Percentiles rank a stretch among this genome's conserved stretches.
phyloP scores from a whole-genome alignment of 1,139 yeast species.

The Candida albicans region DNA sequence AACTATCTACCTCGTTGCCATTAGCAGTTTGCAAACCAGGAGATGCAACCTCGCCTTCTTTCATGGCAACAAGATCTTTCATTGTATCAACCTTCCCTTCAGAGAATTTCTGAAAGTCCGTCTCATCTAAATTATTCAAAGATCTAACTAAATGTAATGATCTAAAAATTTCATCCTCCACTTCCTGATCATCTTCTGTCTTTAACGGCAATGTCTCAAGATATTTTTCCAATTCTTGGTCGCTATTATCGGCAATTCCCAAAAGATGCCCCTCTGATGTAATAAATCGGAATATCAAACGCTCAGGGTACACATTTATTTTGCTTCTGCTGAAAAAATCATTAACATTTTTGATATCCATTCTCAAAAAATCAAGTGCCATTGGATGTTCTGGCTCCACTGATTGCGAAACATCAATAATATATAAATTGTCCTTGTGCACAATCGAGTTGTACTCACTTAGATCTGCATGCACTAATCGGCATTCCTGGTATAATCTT shows the following conservation, averaged over 20 bases:
- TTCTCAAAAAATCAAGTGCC: slow-evolving; percentile 89
- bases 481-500: slow-evolving; percentile 81
- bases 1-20: slow-evolving; percentile 19
- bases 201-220: slow-evolving; percentile 53
- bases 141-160: slow-evolving; percentile 81
- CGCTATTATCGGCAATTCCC: slow-evolving; percentile 40
- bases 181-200: slow-evolving; percentile 46
- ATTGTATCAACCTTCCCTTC: slow-evolving; percentile 82
- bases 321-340: slow-evolving; percentile 75
- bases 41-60: slow-evolving; percentile 14
- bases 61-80: slow-evolving; percentile 52
- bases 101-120: slow-evolving; percentile 81
- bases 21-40: slow-evolving; percentile 1
- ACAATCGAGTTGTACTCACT: slow-evolving; percentile 93
- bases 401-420: slow-evolving; percentile 95
- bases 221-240: slow-evolving; percentile 35
- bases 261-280: slow-evolving; percentile 41
- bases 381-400: slow-evolving; percentile 98
- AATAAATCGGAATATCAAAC: slow-evolving; percentile 75
- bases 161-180: slow-evolving; percentile 82
- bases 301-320: slow-evolving; percentile 77
- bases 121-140: slow-evolving; percentile 72
- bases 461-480: slow-evolving; percentile 93
- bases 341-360: slow-evolving; percentile 96
- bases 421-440: slow-evolving; percentile 75